phyloP scores from a whole-genome alignment of 257 asterid genomes.

The Solanum appendiculatum region DNA sequence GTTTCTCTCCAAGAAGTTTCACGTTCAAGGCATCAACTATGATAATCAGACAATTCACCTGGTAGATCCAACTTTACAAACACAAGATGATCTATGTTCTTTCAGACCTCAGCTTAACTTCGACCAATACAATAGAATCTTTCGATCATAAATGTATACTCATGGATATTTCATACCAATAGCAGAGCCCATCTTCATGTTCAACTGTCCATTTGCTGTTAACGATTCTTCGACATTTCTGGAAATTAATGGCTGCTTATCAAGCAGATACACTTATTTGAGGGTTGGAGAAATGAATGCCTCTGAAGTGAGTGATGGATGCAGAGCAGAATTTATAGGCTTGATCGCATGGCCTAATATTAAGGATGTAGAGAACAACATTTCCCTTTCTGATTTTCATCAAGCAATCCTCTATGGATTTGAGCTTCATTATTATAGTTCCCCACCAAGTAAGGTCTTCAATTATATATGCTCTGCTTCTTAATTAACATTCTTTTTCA shows the following conservation, averaged over 20 bases:
- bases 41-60: conserved; percentile 7
- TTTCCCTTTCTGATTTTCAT: conserved; percentile 13
- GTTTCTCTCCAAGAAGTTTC: background rate
- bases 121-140: fast-evolving
- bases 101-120: background rate
- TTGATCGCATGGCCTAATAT: conserved; percentile 1
- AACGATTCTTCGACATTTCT: background rate
- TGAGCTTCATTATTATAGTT: background rate
- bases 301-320: background rate
- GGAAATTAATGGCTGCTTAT: background rate
- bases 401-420: conserved; percentile 14
- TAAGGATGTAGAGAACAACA: background rate
- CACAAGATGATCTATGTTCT: conserved; percentile 9
- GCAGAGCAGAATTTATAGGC: background rate
- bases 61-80: background rate
- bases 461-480: background rate
- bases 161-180: background rate
- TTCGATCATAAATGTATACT: too few relatives aligned
- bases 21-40: conserved; percentile 13
- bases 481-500: background rate
- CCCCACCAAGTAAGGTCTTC: background rate
- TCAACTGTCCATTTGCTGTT: conserved; percentile 9
- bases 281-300: background rate
- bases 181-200: background rate
- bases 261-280: background rate